Evolutionary conservation across 495 filamentous ascomycete species (phyloP).

Genomic region (Penicillium coprophilum): DNA sequence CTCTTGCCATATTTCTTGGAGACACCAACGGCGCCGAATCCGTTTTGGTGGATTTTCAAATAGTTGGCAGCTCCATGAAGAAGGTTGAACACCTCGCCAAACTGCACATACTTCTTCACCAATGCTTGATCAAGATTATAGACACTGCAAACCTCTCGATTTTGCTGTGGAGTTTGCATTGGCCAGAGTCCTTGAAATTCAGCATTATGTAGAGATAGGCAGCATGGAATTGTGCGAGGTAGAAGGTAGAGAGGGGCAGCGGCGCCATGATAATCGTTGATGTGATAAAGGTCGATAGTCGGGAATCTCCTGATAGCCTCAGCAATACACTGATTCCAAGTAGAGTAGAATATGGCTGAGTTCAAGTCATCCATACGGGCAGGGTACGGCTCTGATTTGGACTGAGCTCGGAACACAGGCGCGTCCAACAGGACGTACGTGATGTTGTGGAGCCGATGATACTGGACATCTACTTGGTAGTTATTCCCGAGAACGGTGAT

Average conservation of each 20-base stretch:
- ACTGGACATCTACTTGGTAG: slow-evolving; percentile 66
- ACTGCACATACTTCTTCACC: slow-evolving; percentile 50
- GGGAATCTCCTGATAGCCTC: slow-evolving; percentile 59
- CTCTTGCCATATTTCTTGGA: slow-evolving; percentile 74
- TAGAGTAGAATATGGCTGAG: slow-evolving; percentile 68
- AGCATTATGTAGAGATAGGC: slow-evolving; percentile 60
- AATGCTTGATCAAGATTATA: slow-evolving; percentile 55
- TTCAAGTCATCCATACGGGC: slow-evolving; percentile 73
- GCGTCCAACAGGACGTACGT: slow-evolving; percentile 71
- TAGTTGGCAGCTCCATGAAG: slow-evolving; percentile 72
- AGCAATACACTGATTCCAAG: slow-evolving; percentile 72
- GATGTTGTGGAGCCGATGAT: slow-evolving; percentile 64
- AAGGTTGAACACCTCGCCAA: slow-evolving; percentile 69
- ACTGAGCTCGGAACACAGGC: slow-evolving; percentile 70
- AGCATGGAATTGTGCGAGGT: slow-evolving; percentile 52
- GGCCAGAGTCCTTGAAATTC: slow-evolving; percentile 76
- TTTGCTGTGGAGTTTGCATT: slow-evolving; percentile 65
- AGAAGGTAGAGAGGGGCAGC: slow-evolving; percentile 69
- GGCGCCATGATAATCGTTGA: slow-evolving; percentile 79
- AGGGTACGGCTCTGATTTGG: slow-evolving; percentile 67
- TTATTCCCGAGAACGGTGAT: slow-evolving; percentile 61
- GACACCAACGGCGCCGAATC: slow-evolving; percentile 75
- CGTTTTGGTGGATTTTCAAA: slow-evolving; percentile 70
- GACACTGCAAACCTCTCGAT: slow-evolving; percentile 66
- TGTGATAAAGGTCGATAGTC: slow-evolving; percentile 70